Percentiles rank a stretch among this genome's conserved stretches.
Conservation (phyloP, 257 asterid genomes). For the Cruciata laevipes region DNA sequence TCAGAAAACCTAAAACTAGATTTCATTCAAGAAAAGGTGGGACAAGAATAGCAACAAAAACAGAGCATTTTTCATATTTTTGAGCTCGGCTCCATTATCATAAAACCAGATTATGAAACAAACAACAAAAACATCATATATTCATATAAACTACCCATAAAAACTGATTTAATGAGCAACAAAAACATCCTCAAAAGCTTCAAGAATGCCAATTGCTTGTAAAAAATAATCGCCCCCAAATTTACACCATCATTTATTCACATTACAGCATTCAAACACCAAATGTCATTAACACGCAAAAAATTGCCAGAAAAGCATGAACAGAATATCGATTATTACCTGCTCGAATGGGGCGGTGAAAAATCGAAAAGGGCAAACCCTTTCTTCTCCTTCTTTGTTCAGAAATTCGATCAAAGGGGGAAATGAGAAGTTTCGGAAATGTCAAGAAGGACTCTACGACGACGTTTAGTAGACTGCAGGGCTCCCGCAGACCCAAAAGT, state of each 20-base stretch:
- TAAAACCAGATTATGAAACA: too few species aligned
- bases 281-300: background rate
- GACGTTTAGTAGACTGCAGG: background rate
- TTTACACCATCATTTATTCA: background rate
- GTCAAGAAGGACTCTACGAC: constrained; percentile 3
- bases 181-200: background rate
- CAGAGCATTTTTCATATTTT: background rate
- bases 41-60: background rate
- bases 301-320: too few species aligned
- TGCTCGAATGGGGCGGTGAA: background rate
- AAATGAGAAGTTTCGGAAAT: background rate
- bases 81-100: background rate
- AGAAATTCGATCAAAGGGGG: background rate
- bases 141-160: too few species aligned
- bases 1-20: background rate
- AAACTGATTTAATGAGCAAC: background rate
- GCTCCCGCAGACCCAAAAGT: background rate
- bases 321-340: constrained; percentile 1
- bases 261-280: background rate
- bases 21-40: background rate
- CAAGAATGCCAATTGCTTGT: background rate
- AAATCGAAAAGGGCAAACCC: background rate
- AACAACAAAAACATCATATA: background rate
- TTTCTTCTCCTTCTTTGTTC: background rate
- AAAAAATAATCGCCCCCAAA: background rate